Evolutionary conservation across 2,329 filamentous ascomycete genomes (phyloP), one percentile per base, ranked within the genome.

Genomic region (Talaromyces pinophilus): DNA sequence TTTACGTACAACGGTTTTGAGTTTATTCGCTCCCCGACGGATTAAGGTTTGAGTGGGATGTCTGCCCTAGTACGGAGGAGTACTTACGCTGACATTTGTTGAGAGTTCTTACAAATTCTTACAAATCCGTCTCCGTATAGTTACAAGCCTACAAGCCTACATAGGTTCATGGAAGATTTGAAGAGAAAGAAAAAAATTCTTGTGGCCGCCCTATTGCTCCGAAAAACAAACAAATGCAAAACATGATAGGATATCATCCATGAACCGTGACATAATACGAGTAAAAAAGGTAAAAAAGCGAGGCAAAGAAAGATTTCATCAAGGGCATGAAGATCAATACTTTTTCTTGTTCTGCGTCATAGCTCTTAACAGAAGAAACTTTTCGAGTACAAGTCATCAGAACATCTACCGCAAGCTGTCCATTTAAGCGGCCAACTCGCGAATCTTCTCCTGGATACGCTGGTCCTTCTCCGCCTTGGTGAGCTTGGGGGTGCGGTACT

Each of bases 361-460:
- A 30, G 25, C 28, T 46, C 17, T 28, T 46, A 60, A 60, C 46
- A 59, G 48, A 55, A 55, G 22, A 38, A 25, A 28, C n/a, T 30
- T 62, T 62, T 62, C 60, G 38, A 50, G 28, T 28, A 40, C 40
- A 52, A 55, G 33, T 44, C 61, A 54, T 44, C 38, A 63, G 50
- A 68, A 68, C 63, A 65, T 70, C 33, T 55, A 54, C 2, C 5
- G 30, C 61, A 33, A 55, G 48, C 15, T 2, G 57, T 54, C 55
- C 71, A 72, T 73, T 78, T 80, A 82, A 72, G 76, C 76, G 70
- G 80, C 78, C 70, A 97, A 86, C 84, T 90, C 86, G 80, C 90
- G 88, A 85, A 99, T 99, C 88, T 91, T 96, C 81, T 89, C 88
- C 89, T 96, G 88, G 82, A 99, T 88, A 74, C 89, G 87, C 82